These are phyloP conservation scores for Myxozyma lipomycoides DNA, from an alignment of 805 yeast genomes.

Conservation along the genomic window DNA sequence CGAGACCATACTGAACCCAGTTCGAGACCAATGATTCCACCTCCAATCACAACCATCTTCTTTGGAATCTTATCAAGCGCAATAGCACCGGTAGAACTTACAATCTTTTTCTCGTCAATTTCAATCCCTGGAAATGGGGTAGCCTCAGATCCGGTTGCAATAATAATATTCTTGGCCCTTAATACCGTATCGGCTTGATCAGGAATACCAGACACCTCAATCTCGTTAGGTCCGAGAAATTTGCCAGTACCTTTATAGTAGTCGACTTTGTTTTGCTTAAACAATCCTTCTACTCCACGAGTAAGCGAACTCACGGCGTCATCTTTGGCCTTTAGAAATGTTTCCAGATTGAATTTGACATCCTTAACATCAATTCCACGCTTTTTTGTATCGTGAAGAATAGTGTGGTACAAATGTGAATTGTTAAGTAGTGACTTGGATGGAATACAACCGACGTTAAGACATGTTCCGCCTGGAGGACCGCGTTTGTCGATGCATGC, in stretches of 20 bases:
- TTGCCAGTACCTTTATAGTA: conserved; percentile 93
- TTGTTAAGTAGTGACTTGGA: conserved; percentile 93
- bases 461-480: conserved; percentile 93
- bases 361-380: conserved; percentile 83
- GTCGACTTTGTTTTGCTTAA: conserved; percentile 92
- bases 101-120: conserved; percentile 95
- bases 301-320: conserved; percentile 85
- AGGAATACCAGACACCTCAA: conserved; percentile 80
- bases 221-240: conserved; percentile 71
- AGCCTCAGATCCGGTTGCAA: conserved; percentile 98
- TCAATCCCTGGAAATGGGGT: conserved; percentile 98
- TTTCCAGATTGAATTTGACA: conserved; percentile 67
- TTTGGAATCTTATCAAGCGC: conserved; percentile 86
- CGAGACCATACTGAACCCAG: conserved; percentile 98
- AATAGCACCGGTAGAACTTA: conserved; percentile 90
- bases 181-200: conserved; percentile 70
- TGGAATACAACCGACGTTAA: conserved; percentile 98
- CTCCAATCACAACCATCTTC: conserved; percentile 89
- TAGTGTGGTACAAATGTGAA: conserved; percentile 86
- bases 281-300: conserved; percentile 87
- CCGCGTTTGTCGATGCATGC: conserved; percentile 99
- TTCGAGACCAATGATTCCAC: conserved; percentile 98
- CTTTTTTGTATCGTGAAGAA: conserved; percentile 72
- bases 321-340: conserved; percentile 89
- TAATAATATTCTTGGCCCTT: conserved; percentile 80